Evolutionary conservation across 768 basidiomycete genomes (phyloP), one percentile per base, ranked within the genome.

Genomic region (Harrya chromipes): DNA sequence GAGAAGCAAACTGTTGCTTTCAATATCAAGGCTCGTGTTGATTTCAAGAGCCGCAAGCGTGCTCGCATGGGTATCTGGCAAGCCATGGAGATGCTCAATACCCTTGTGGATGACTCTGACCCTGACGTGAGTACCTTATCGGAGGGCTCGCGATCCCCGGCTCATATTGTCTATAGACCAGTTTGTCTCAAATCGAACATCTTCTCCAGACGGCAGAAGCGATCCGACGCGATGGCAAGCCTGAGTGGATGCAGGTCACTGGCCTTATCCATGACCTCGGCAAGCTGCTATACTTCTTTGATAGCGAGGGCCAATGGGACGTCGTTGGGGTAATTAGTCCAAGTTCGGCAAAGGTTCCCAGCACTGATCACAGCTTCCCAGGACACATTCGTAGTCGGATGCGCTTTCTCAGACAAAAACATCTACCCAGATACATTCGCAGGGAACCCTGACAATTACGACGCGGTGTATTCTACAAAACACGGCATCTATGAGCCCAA

Each of bases 151-250:
- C 37, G 24, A 40, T 54, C 17, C 33, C 33, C 6, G 4, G 6
- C 53, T 68, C 34, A 61, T 43, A 9, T 38, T 23, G 21, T 19
- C 45, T 56, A 8, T 62, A 90, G 87, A 88, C 87, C 2, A 75
- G 72, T 55, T 68, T 89, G 24, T 83, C 89, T 31, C 92, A 95
- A 71, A 93, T 95, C 27, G 89, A 93, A 58, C 93, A 95, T 63
- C 76, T 94, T 4, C 76, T 94, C 1, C 93, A 94, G 63, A 93
- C 90, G 0, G 90, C 90, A n/a, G 90, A 93, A 60, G 89, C 90
- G 11, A 91, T 93, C 55, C 78, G 90, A 39, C 74, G 79, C 20
- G 90, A 92, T 54, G 90, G 88, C 0, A 89, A 90, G 63, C 90
- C 90, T 0, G 90, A 93, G 54, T 92, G 90, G 90, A 91, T 92